A percentile compares a stretch with the other conserved stretches of the same genome.
Conservation (phyloP, 148 eudicot genomes). For the Salicornia ramosissima region DNA sequence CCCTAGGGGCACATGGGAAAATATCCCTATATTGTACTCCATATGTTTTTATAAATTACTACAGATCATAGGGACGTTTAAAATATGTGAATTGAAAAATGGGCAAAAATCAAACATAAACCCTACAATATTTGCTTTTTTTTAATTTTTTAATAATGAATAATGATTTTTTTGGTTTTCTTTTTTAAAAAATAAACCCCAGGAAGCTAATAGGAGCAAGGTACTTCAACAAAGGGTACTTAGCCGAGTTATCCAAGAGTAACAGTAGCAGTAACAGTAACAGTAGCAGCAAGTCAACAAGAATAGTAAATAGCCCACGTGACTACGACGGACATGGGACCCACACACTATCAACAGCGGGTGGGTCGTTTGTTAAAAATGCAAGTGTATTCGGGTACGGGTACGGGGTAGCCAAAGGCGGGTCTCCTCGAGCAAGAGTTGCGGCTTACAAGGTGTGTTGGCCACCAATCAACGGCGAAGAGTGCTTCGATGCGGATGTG, state of each 20-base stretch:
- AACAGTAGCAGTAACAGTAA: conserved; percentile 50
- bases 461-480: conserved; percentile 60
- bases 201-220: conserved; percentile 90
- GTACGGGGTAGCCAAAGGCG: conserved; percentile 78
- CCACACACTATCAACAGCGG: conserved; percentile 93
- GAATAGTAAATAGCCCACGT: conserved; percentile 46
- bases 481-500: conserved; percentile 80
- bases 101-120: too few relatives aligned
- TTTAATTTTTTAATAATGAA: too few relatives aligned
- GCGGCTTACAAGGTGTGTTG: conserved; percentile 85
- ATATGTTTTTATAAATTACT: too few relatives aligned
- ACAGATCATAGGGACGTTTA: too few relatives aligned
- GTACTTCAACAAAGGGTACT: conserved; percentile 77
- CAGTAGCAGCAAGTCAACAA: conserved; percentile 40
- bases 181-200: too few relatives aligned
- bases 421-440: conserved; percentile 80
- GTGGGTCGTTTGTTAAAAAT: conserved; percentile 53
- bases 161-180: too few relatives aligned
- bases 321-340: conserved; percentile 83
- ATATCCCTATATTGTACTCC: too few relatives aligned
- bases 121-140: too few relatives aligned
- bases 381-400: conserved; percentile 76
- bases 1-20: too few relatives aligned
- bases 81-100: too few relatives aligned
- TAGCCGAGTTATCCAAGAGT: conserved; percentile 36